Evolutionary conservation across 306 rosid genomes (phyloP), one percentile per base, ranked within the genome.

Genomic region (Pyrus bretschneideri): DNA sequence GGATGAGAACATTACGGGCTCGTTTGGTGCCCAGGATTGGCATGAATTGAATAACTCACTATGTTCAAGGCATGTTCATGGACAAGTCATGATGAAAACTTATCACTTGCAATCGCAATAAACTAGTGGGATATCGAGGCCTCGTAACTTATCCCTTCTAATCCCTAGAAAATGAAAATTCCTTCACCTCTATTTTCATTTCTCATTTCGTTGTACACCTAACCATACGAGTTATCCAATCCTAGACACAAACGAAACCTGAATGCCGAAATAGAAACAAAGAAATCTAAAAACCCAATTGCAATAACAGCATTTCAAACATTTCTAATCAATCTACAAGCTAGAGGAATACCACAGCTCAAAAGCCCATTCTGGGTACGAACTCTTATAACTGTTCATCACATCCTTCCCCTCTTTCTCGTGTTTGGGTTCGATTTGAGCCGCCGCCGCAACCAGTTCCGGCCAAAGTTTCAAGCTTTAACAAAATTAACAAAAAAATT

Each of bases 371-470:
- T 83, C 84, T 23, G 85, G 69, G 72, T 90, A 88, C 76, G 65
- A 75, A 79, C 75, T 79, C 81, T 60, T 83, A n/a, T 92, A 94
- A 57, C 92, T 84, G 57, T 73, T 76, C 70, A 90, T 64, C 76
- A 94, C 57, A 46, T 71, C 74, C 27, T 74, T 67, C 31, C 84
- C 75, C 85, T 95, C 97, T 5, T 83, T 83, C 81, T 86, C 87
- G 38, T 92, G 98, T 80, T 90, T 92, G n/a, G 96, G 98, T 72
- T 83, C 84, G 71, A 90, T 83, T 3, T 79, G 81, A 71, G 88
- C 69, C 11, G 79, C 83, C 12, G 93, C 97, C 44, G 81, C 88
- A 76, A 91, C 88, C 77, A 95, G 63, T 78, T 95, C 97, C 98
- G 90, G 81, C 44, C 42, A 33, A 15, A 49, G 35, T 51, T 69